These are phyloP conservation scores for Gracilaria caudata DNA, from an alignment of 23 red algal species.

Conservation along the genomic window DNA sequence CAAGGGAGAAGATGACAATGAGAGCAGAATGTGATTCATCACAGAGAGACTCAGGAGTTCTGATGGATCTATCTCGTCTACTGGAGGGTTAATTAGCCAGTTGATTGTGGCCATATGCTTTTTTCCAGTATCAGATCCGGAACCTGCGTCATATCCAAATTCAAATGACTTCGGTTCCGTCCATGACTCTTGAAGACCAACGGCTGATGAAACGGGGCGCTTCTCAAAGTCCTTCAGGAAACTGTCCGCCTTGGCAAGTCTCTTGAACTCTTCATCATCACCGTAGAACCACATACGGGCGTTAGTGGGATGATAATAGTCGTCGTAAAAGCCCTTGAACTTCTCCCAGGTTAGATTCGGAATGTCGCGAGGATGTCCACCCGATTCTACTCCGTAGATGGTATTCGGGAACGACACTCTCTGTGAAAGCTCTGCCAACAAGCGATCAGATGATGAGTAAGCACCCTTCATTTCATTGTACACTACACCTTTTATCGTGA, in stretches of 20 bases:
- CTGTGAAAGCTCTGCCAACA: conserved; percentile 76
- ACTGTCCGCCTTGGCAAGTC: conserved; percentile 80
- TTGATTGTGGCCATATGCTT: conserved; percentile 98
- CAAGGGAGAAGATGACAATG: conserved; percentile 80
- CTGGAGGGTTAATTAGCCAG: conserved; percentile 75
- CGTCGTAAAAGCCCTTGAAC: conserved; percentile 89
- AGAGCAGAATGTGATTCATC: conserved; percentile 81
- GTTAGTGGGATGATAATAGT: conserved; percentile 94
- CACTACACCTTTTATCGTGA: conserved; percentile 92
- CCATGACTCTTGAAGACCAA: conserved; percentile 79
- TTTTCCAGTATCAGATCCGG: conserved; percentile 57
- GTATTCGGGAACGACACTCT: conserved; percentile 92
- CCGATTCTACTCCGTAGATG: conserved; percentile 92
- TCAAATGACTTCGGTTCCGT: conserved; percentile 65
- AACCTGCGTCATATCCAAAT: conserved; percentile 83
- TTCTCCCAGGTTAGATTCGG: conserved; percentile 93
- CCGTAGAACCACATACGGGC: conserved; percentile 98
- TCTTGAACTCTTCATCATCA: conserved; percentile 92
- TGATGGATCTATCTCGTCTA: conserved; percentile 65
- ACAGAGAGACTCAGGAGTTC: conserved; percentile 73
- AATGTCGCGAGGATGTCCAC: conserved; percentile 93
- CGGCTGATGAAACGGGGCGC: conserved; percentile 38
- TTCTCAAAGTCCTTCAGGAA: conserved; percentile 78
- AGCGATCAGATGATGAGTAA: conserved; percentile 80
- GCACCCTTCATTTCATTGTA: conserved; percentile 99